Conservation (phyloP, 2,329 filamentous ascomycete species). For the Beauveria brongniartii region DNA sequence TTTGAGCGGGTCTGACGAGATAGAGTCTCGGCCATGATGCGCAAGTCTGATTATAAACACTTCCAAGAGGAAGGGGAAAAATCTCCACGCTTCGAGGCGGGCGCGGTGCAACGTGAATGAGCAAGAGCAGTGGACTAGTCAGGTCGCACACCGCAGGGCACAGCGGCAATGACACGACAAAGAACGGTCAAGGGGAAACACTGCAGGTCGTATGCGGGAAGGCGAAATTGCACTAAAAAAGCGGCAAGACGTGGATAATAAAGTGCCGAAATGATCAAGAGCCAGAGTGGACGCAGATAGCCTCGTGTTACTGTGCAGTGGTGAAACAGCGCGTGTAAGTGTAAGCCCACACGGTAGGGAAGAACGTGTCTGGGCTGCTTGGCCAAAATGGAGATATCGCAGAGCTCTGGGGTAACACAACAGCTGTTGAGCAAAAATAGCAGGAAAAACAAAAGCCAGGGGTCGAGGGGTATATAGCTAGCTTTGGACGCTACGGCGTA, state of each 20-base stretch:
- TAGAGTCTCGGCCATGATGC: constrained; percentile 4
- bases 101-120: constrained; percentile 2
- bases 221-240: constrained; percentile 2
- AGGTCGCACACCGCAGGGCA: background rate
- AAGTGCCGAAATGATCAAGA: background rate
- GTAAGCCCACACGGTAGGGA: background rate
- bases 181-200: constrained; percentile 9
- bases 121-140: constrained; percentile 3
- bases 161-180: constrained; percentile 4
- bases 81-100: background rate
- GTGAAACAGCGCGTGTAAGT: constrained; percentile 5
- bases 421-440: background rate
- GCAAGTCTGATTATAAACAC: background rate
- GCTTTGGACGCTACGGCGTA: background rate
- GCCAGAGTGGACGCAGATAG: background rate
- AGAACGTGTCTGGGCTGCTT: background rate
- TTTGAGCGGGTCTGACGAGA: constrained; percentile 26
- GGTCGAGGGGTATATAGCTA: constrained; percentile 6
- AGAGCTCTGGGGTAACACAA: background rate
- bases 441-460: background rate
- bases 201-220: constrained; percentile 9
- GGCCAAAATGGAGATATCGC: background rate
- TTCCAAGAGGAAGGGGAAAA: background rate
- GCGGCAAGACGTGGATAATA: background rate
- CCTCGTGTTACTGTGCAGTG: background rate